These are phyloP conservation scores for Yamadazyma diddensiae DNA, from an alignment of 1,139 yeast species.

Conservation along the genomic window DNA sequence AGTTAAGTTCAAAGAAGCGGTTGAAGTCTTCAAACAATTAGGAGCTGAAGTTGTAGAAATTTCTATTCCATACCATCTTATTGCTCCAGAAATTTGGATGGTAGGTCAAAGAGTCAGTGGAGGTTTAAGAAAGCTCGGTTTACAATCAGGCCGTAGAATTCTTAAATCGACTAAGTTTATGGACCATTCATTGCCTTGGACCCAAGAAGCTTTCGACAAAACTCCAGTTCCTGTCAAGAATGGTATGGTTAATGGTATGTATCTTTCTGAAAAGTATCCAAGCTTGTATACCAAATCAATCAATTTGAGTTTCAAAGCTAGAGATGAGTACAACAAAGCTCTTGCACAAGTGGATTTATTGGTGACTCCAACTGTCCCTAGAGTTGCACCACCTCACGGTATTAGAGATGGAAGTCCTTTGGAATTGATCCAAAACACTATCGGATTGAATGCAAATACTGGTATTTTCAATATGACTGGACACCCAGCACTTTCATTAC, in stretches of 20 bases:
- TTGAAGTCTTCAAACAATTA: constrained; percentile 10
- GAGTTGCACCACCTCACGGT: constrained; percentile 14
- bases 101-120: constrained; percentile 13
- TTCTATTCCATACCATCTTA: constrained; percentile 13
- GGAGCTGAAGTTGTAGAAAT: constrained; percentile 15
- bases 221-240: constrained; percentile 27
- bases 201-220: constrained; percentile 24
- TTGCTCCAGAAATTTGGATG: constrained; percentile 17
- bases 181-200: constrained; percentile 10
- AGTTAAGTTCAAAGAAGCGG: constrained; percentile 10
- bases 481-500: constrained; percentile 32
- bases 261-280: constrained; percentile 27
- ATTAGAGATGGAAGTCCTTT: constrained; percentile 13
- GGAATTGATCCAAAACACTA: constrained; percentile 20
- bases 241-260: constrained; percentile 26
- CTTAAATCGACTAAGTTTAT: constrained; percentile 8
- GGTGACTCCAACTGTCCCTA: constrained; percentile 14
- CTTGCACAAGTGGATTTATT: constrained; percentile 16
- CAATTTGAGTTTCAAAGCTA: constrained; percentile 28
- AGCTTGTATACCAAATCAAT: constrained; percentile 29
- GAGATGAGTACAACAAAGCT: constrained; percentile 26
- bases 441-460: constrained; percentile 34
- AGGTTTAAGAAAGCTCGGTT: constrained; percentile 14
- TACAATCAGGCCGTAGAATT: constrained; percentile 10
- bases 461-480: constrained; percentile 34